phyloP scores from a whole-genome alignment of 1,139 yeast species.

The Yamadazyma sp. region DNA sequence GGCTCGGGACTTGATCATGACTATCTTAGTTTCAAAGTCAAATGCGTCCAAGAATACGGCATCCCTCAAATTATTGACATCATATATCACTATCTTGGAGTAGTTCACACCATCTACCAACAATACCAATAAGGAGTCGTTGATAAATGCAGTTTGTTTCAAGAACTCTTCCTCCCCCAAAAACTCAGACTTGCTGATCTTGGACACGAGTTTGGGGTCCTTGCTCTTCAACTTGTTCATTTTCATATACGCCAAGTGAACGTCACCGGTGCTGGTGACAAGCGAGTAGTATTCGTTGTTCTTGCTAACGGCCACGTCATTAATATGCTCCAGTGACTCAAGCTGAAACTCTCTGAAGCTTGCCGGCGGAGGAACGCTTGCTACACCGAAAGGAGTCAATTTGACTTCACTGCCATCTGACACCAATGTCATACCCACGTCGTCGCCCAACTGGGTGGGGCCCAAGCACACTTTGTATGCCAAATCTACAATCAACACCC shows the following conservation, averaged over 20 bases:
- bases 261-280: conserved; percentile 41
- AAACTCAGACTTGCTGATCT: conserved; percentile 25
- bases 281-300: conserved; percentile 63
- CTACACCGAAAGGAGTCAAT: conserved; percentile 79
- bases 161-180: conserved; percentile 43
- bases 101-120: conserved; percentile 51
- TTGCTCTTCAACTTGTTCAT: conserved; percentile 28
- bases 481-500: conserved; percentile 67
- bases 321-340: conserved; percentile 36
- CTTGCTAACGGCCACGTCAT: conserved; percentile 63
- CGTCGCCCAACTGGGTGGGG: conserved; percentile 64
- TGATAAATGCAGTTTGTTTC: conserved; percentile 65
- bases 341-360: conserved; percentile 66
- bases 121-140: conserved; percentile 51
- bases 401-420: conserved; percentile 75
- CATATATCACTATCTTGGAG: conserved; percentile 53
- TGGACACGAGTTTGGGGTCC: conserved; percentile 45
- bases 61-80: conserved; percentile 36
- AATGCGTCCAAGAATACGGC: conserved; percentile 43
- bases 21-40: conserved; percentile 50
- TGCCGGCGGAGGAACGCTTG: conserved; percentile 95
- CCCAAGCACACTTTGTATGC: conserved; percentile 67
- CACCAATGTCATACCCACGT: conserved; percentile 76
- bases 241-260: conserved; percentile 29
- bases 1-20: conserved; percentile 55